Conservation (phyloP, 352 stramenopile species). For the Phytophthora pinifolia region DNA sequence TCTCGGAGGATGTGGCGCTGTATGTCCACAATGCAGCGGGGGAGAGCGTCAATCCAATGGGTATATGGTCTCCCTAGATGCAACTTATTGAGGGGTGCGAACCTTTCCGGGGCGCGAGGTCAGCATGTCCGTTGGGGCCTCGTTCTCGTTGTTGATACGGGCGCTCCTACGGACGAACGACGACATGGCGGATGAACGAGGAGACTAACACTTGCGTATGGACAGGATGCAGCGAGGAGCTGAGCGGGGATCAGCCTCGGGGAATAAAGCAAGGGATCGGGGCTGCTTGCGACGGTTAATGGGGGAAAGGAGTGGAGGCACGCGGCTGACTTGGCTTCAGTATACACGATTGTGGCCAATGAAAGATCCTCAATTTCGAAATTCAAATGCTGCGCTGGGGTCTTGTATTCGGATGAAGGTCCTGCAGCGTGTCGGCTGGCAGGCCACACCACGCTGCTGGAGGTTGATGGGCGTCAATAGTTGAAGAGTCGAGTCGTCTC, state of each 20-base stretch:
- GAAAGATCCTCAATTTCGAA: slow-evolving; percentile 27
- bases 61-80: no score
- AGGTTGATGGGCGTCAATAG: no score
- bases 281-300: slow-evolving; percentile 5
- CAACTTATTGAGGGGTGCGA: background rate
- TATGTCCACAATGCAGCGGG: slow-evolving; percentile 1
- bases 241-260: background rate
- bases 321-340: slow-evolving; percentile 26
- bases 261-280: slow-evolving; percentile 7
- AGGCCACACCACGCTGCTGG: no score
- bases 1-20: slow-evolving; percentile 48
- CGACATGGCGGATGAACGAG: background rate
- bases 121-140: slow-evolving; percentile 42
- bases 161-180: slow-evolving; percentile 26
- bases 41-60: background rate
- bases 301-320: slow-evolving; percentile 13
- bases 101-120: slow-evolving; percentile 53
- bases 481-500: no score
- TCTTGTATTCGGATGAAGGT: no score
- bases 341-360: slow-evolving; percentile 31
- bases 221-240: slow-evolving; percentile 5
- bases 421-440: no score
- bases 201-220: slow-evolving; percentile 6
- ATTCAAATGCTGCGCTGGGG: slow-evolving; percentile 24
- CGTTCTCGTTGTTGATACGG: slow-evolving; percentile 75